Conservation (phyloP, 1,284 basidiomycete genomes). For the Cryptococcus sp. region DNA sequence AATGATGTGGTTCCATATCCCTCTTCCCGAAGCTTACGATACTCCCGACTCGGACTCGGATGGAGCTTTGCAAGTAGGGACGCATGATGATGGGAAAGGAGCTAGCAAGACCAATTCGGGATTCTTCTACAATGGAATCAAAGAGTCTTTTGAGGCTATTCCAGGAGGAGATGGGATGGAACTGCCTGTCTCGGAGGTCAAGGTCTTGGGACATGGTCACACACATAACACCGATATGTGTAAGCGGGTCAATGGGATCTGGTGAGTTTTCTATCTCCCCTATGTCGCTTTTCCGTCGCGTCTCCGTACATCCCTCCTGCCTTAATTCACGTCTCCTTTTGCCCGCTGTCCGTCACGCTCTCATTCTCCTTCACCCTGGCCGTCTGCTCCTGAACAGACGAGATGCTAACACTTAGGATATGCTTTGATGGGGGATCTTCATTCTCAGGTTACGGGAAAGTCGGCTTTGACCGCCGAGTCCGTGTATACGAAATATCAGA, state of each 20-base stretch:
- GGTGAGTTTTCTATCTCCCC: slow-evolving; percentile 50
- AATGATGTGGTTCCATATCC: slow-evolving; percentile 93
- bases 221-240: slow-evolving; percentile 86
- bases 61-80: slow-evolving; percentile 63
- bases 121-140: slow-evolving; percentile 73
- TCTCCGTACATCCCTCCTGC: too few species aligned
- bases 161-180: slow-evolving; percentile 49
- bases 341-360: too few species aligned
- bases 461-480: slow-evolving; percentile 84
- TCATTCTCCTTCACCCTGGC: too few species aligned
- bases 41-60: slow-evolving; percentile 40
- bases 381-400: too few species aligned
- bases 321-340: too few species aligned
- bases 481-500: slow-evolving; percentile 77
- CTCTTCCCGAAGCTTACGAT: slow-evolving; percentile 59
- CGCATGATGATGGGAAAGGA: slow-evolving; percentile 54
- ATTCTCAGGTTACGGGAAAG: slow-evolving; percentile 76
- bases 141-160: slow-evolving; percentile 53
- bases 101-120: slow-evolving; percentile 67
- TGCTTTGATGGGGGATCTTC: slow-evolving; percentile 93
- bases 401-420: slow-evolving; percentile 41
- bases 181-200: slow-evolving; percentile 49
- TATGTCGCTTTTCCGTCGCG: too few species aligned
- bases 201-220: slow-evolving; percentile 77
- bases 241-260: slow-evolving; percentile 72